These are phyloP conservation scores for Poa pratensis DNA, from an alignment of 176 grass and related monocot species.

Conservation along the genomic window DNA sequence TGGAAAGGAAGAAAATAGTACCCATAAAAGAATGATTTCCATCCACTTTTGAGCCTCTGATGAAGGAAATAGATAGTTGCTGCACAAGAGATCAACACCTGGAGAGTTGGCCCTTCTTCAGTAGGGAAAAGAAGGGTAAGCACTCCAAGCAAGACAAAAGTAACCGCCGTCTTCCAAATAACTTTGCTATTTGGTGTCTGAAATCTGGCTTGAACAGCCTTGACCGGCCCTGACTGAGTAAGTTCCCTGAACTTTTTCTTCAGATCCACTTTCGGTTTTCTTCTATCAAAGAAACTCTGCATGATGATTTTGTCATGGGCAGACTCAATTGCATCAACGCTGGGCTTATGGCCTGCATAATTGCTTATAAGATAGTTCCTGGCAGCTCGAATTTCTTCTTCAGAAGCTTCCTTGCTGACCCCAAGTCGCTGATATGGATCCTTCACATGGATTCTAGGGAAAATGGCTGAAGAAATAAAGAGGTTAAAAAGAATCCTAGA, in stretches of 20 bases:
- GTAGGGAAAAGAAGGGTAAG: conserved; percentile 82
- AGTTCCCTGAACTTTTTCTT: conserved; percentile 84
- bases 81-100: conserved; percentile 80
- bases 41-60: conserved; percentile 64
- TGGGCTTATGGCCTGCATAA: conserved; percentile 85
- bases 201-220: conserved; percentile 78
- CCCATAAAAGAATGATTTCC: conserved; percentile 87
- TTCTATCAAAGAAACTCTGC: conserved; percentile 86
- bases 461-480: conserved; percentile 72
- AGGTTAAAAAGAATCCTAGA: conserved; percentile 5
- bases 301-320: conserved; percentile 89
- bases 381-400: conserved; percentile 97
- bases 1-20: conserved; percentile 51
- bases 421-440: conserved; percentile 87
- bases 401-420: conserved; percentile 88
- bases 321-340: conserved; percentile 91
- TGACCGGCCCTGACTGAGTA: conserved; percentile 67
- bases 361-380: conserved; percentile 89
- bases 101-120: conserved; percentile 92
- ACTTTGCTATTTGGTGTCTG: conserved; percentile 73
- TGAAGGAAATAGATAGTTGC: conserved; percentile 91
- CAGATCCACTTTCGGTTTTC: conserved; percentile 80
- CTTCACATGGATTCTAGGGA: conserved; percentile 85
- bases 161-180: conserved; percentile 73
- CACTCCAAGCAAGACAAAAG: conserved; percentile 66